Percentiles rank a stretch among this genome's conserved stretches.
phyloP scores from a whole-genome alignment of 2,329 filamentous ascomycete species.

The Gremmenia infestans region DNA sequence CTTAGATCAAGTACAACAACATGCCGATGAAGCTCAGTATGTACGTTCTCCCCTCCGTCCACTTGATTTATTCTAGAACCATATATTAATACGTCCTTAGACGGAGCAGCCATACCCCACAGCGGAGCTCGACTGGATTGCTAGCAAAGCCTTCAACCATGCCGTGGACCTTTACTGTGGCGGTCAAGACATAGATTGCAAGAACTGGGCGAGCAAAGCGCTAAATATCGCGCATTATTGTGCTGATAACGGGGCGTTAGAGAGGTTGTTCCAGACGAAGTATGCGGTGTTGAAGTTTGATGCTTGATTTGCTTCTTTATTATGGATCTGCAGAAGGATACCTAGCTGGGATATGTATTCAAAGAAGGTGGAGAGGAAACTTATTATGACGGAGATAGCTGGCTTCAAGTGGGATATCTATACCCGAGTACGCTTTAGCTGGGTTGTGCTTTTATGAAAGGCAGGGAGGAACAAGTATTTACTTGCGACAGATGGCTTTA shows the following conservation, averaged over 20 bases:
- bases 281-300: constrained; percentile 26
- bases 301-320: neutral
- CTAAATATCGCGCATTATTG: constrained; percentile 29
- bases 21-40: constrained; percentile 46
- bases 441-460: too few relatives aligned
- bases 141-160: constrained; percentile 63
- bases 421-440: neutral
- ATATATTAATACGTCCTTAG: constrained; percentile 30
- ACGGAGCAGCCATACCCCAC: constrained; percentile 51
- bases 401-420: neutral
- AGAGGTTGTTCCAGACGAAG: constrained; percentile 26
- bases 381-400: neutral
- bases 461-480: too few relatives aligned
- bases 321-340: neutral
- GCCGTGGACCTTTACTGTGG: constrained; percentile 60
- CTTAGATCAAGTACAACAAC: constrained; percentile 55
- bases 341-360: neutral
- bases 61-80: neutral
- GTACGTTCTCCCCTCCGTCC: constrained; percentile 31
- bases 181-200: constrained; percentile 50
- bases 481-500: too few relatives aligned
- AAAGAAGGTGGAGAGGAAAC: neutral
- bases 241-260: constrained; percentile 26
- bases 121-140: constrained; percentile 73
- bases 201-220: constrained; percentile 34